These are phyloP conservation scores for Ophiostoma ulmi DNA, from an alignment of 2,329 filamentous ascomycete species.

Conservation along the genomic window DNA sequence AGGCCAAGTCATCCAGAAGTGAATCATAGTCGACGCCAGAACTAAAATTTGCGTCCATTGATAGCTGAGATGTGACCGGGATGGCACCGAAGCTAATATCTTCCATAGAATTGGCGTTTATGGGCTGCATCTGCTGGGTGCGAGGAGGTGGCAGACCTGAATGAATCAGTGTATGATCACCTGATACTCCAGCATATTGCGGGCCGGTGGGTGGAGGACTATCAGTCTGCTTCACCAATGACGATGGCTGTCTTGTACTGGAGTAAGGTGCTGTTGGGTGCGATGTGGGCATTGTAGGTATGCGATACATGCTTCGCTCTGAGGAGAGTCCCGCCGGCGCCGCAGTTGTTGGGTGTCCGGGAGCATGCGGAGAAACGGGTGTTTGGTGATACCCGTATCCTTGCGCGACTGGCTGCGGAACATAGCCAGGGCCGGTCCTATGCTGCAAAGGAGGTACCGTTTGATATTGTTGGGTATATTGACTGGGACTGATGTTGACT, in stretches of 20 bases:
- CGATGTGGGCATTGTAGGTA: background rate
- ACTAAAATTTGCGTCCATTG: background rate
- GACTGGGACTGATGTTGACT: background rate
- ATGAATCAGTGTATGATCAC: background rate
- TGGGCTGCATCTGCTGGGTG: background rate
- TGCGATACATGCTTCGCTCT: background rate
- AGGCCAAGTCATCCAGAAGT: constrained; percentile 48
- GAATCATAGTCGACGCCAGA: constrained; percentile 45
- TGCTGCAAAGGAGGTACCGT: background rate
- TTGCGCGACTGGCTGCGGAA: background rate
- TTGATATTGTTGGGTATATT: background rate
- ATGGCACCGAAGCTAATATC: background rate
- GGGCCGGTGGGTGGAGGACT: background rate
- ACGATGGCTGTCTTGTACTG: background rate
- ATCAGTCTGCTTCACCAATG: background rate
- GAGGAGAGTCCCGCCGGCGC: background rate
- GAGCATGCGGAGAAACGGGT: background rate
- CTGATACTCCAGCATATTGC: background rate
- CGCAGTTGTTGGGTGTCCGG: background rate
- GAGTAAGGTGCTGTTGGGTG: background rate
- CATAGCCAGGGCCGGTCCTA: background rate
- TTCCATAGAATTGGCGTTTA: background rate
- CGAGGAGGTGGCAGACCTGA: background rate
- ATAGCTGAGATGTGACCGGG: background rate
- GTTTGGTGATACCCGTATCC: background rate